Evolutionary conservation across 805 yeast genomes (phyloP), one percentile per base, ranked within the genome.

Genomic region (Lipomyces chichibuensis): DNA sequence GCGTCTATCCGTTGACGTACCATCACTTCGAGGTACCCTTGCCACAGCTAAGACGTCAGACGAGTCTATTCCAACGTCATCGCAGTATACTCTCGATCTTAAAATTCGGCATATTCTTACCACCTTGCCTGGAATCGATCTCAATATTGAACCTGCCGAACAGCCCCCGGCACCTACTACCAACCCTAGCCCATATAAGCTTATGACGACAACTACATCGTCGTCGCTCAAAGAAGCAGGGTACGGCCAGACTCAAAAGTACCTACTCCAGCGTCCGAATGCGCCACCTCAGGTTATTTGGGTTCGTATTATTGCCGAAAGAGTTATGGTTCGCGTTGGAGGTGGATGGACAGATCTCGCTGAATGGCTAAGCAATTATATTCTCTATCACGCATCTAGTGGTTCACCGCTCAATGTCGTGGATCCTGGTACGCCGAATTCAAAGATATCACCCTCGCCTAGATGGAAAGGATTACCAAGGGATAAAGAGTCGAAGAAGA

Each of bases 311-410:
- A 67, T 71, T 39, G 70, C 73, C 14, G 73, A 71, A 57, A 56
- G 73, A 13, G 73, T 71, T 43, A 71, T 71, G 73, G 73, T 71
- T 5, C 69, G 73, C 2, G 73, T 71, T 13, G 73, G 73, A 17
- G 73, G 73, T 32, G 73, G 73, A 9, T 71, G 72, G 70, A 71
- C 73, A 2, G 73, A 71, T 56, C 56, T 71, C n/a, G 67, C 73
- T 1, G 73, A 71, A 37, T 71, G 73, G 73, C 65, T 71, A 8
- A 53, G 59, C 37, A 71, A 70, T 52, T 67, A 65, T 25, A 61
- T 66, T 9, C 53, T 69, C 11, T 62, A 71, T 59, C 68, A 71
- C 59, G 55, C 67, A 14, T 29, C 37, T 6, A n/a, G 32, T 11
- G 60, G 61, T 35, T 13, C 59, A 53, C 63, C 11, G 53, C 53